phyloP scores from a whole-genome alignment of 805 yeast genomes.

The Wickerhamiella siamensis region DNA sequence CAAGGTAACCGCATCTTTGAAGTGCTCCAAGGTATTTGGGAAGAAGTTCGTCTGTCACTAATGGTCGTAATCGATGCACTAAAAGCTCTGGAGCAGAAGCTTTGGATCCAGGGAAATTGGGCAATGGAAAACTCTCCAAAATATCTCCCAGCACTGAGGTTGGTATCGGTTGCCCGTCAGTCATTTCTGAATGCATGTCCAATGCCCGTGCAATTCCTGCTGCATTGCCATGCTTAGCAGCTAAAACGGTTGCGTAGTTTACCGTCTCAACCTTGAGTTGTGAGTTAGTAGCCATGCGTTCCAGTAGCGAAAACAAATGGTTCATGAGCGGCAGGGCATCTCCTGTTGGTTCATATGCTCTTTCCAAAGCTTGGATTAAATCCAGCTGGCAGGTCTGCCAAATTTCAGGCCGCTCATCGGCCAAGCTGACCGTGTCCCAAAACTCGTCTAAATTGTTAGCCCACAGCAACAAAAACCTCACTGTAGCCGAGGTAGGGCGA shows the following conservation, averaged over 20 bases:
- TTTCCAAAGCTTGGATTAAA: conserved; percentile 14
- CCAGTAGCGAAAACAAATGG: conserved; percentile 7
- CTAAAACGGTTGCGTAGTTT: conserved; percentile 6
- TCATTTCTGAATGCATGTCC: conserved; percentile 11
- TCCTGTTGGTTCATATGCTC: conserved; percentile 4
- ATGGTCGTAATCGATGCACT: conserved; percentile 1
- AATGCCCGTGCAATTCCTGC: conserved; percentile 16
- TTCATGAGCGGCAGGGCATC: conserved; percentile 1
- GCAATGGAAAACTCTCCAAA: conserved; percentile 18
- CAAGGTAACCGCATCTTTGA: conserved; percentile 15
- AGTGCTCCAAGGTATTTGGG: conserved; percentile 18
- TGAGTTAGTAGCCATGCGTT: conserved; percentile 1
- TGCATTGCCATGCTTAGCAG: conserved; percentile 19
- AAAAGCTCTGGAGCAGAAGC: neutral
- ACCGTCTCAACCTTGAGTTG: conserved; percentile 2
- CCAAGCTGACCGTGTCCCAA: conserved; percentile 16
- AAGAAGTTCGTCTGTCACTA: neutral
- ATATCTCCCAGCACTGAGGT: conserved; percentile 9
- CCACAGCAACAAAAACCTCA: conserved; percentile 19
- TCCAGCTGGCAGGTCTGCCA: conserved; percentile 18
- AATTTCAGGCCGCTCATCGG: conserved; percentile 13
- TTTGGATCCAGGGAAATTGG: conserved; percentile 8
- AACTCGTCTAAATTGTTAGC: conserved; percentile 16
- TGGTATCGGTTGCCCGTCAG: conserved; percentile 5
- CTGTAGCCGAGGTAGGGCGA: conserved; percentile 15